Base-by-base conservation (phyloP, 345 rosid genomes). In the Brassica incana region DNA sequence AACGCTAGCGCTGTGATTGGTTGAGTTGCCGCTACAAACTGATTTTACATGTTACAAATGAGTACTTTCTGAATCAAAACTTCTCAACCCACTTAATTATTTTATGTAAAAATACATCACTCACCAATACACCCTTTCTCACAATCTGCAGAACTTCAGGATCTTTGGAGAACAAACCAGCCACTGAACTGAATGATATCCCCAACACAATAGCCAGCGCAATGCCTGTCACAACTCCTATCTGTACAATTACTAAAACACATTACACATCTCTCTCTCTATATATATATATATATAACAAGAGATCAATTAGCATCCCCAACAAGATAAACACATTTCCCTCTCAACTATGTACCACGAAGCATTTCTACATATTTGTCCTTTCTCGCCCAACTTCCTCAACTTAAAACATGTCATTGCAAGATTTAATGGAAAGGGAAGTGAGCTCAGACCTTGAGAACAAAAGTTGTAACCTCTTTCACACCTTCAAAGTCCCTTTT, bases 1-100 rank as follows among this genome's bases (percentile, higher is more conserved):
- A 87, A 95, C 29, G 99, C 99, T 29, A 92, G 82, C 27, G 98
- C 95, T 78, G 90, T 95, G 32, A 95, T 61, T 25, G 99, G 99
- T 84, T 92, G 99, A 73, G 93, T 92, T 25, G 90, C 96, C 38
- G 95, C 87, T 11, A 91, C 97, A 35, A 92, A 94, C 98, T 94
- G 88, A 20, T 23, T 3, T 8, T 65, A 50, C 64, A 63, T 61
- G 12, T 38, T 71, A 48, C 65, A 71, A 12, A 10, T 45, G 15
- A 12, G 54, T 12, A 14, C 54, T 48, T 12, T 48, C 54, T 12
- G 54, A 12, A 48, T 14, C 2, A 48, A 48, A 48, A 48, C 2
- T 16, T 48, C 16, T 27, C 56, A 6, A 66, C 11, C 12, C 14
- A 71, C 60, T 48, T 65, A 12, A 6, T 32, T n/a, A n/a, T 33